These are phyloP conservation scores for Talaromyces sp. DNA, from an alignment of 2,329 filamentous ascomycete genomes.

Conservation along the genomic window DNA sequence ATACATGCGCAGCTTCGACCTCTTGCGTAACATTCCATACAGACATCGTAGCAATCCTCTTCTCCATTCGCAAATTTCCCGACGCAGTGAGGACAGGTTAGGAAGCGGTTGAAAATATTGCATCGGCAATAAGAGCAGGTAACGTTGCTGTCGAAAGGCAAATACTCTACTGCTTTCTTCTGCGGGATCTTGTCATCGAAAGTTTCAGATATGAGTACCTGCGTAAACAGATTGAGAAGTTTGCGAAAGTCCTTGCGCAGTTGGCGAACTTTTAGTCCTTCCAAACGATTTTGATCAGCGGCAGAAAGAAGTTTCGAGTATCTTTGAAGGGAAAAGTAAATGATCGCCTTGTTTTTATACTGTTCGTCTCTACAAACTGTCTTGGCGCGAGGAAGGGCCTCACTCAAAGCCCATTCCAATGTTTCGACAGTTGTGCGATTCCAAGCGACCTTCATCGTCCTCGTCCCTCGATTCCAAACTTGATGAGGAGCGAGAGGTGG, in stretches of 20 bases:
- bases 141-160: constrained; percentile 83
- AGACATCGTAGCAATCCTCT: constrained; percentile 87
- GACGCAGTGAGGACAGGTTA: constrained; percentile 84
- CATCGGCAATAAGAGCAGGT: constrained; percentile 93
- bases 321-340: constrained; percentile 79
- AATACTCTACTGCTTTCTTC: constrained; percentile 65
- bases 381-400: constrained; percentile 81
- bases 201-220: constrained; percentile 77
- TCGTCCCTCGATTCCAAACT: constrained; percentile 94
- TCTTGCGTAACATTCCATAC: constrained; percentile 98
- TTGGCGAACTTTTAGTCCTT: constrained; percentile 55
- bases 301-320: constrained; percentile 60
- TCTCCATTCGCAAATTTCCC: constrained; percentile 61
- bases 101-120: constrained; percentile 95
- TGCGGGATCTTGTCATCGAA: constrained; percentile 60
- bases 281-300: constrained; percentile 46
- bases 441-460: constrained; percentile 97
- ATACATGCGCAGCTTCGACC: constrained; percentile 87
- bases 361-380: constrained; percentile 95
- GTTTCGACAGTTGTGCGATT: constrained; percentile 93
- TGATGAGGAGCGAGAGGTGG: constrained; percentile 92
- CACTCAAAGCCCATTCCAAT: constrained; percentile 73
- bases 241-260: constrained; percentile 77
- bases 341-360: constrained; percentile 96
- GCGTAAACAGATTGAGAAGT: constrained; percentile 71